Base-by-base conservation (phyloP, 2,329 filamentous ascomycete genomes). In the Alternaria rosae region DNA sequence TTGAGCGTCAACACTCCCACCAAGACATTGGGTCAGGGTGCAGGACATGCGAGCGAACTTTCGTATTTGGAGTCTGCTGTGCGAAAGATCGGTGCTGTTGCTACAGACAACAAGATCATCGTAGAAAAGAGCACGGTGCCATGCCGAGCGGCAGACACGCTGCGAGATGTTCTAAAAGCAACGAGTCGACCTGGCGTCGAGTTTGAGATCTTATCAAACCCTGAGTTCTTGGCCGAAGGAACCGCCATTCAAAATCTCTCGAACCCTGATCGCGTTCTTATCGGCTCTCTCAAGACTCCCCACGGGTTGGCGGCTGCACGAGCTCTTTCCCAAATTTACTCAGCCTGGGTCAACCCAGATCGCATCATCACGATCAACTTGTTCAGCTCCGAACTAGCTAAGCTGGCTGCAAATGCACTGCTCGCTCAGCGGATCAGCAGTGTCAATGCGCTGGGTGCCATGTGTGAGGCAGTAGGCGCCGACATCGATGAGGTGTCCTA, bases 101-200 rank as follows among this genome's bases (percentile, higher is more conserved):
- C 91, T 4, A 87, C 85, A 28, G 82, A 85, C 17, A 89, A 89
- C 50, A 87, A 90, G 57, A 91, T 94, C 57, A 87, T 94, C 53
- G 91, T 94, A 20, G 91, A 94, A 81, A 94, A 94, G 82, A 91
- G 88, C 58, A 94, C 92, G 0, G 92, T 94, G 25, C 92, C 92
- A 3, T 92, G 90, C 76, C 84, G 89, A 63, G 93, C 91, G 6
- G 90, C 91, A 2, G 85, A 92, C 68, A 85, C 88, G 30, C 88
- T 93, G 41, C 85, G 86, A 69, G 86, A 89, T 67, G 92, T 89
- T 67, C 88, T 92, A 79, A 78, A 84, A 75, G 44, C 45, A 45
- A 47, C 53, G n/a, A 45, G 42, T 20, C 28, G 21, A 48, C 26
- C 43, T 28, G 47, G 17, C 20, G 43, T 45, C n/a, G 28, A 86